Base-by-base conservation (phyloP, 2,329 filamentous ascomycete species). In the Coleophoma cylindrospora region DNA sequence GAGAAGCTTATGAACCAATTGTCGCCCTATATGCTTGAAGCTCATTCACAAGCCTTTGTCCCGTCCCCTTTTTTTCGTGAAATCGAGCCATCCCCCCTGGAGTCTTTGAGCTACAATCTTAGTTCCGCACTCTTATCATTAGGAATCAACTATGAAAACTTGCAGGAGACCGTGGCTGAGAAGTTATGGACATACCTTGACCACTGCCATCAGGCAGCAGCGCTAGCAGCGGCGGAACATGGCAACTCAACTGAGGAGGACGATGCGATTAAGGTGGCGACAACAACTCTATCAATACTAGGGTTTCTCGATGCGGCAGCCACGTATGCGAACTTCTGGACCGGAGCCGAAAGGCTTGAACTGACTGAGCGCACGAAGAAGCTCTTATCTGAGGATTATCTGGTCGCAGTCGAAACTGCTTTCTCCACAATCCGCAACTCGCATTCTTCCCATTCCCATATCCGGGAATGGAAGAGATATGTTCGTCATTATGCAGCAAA, bases 381-480 rank as follows among this genome's bases (percentile, higher is more conserved):
- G 33, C 77, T 96, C 15, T 74, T 99, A 12, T 92, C 90, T 0
- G 91, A 96, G 61, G 76, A 82, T 7, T 96, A 95, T 64, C 77
- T 96, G 57, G 81, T 95, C 12, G 84, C 88, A 2, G 81, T 97
- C 36, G 94, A 97, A 70, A 90, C 89, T 0, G 88, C 91, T 9
- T 86, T 96, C 51, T 96, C 92, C 9, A 91, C 89, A 9, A 87
- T 97, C 56, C 86, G 92, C 49, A 95, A 95, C 68, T 80, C 86
- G 2, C 83, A 82, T 57, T 78, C 78, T 27, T 72, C 82, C 21
- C 84, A 88, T 54, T 76, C 78, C 44, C 72, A 79, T 27, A 74
- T 89, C 17, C 87, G 84, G 61, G 88, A 96, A 57, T 99, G 94
- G 94, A 95, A 88, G 70, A 83, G 86, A 56, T 90, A 89, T 68